Evolutionary conservation across 139 green algal genomes (phyloP).

Genomic region (Asterochloris sp.): DNA sequence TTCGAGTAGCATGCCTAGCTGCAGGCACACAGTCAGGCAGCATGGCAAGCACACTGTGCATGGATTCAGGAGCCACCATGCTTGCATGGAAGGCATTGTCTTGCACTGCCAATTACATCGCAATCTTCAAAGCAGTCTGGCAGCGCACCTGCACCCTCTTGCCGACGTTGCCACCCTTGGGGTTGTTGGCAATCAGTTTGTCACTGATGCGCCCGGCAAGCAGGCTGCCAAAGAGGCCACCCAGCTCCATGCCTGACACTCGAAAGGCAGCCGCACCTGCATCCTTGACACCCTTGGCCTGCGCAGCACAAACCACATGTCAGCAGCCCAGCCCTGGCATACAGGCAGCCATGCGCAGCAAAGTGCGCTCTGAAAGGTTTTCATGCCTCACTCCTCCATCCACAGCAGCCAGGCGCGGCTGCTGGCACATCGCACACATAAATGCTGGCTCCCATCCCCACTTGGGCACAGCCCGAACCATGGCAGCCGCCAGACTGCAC

Average conservation of each 20-base stretch:
- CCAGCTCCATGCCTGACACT: constrained; percentile 88
- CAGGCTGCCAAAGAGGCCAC: constrained; percentile 77
- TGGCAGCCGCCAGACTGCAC: too few relatives aligned
- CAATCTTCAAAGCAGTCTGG: not conserved
- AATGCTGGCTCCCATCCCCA: too few relatives aligned
- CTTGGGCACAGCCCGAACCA: too few relatives aligned
- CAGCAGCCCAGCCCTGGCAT: not conserved
- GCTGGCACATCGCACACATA: too few relatives aligned
- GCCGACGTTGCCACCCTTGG: constrained; percentile 71
- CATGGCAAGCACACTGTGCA: too few relatives aligned
- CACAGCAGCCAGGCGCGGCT: too few relatives aligned
- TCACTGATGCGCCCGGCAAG: constrained; percentile 74
- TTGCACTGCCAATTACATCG: not conserved
- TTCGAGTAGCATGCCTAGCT: too few relatives aligned
- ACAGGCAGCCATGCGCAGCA: not conserved
- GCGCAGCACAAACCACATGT: not conserved
- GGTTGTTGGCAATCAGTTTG: constrained; percentile 45
- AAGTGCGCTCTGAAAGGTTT: too few relatives aligned
- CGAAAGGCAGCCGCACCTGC: constrained; percentile 66
- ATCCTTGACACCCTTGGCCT: constrained; percentile 80
- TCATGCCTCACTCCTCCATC: too few relatives aligned
- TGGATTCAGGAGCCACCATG: too few relatives aligned
- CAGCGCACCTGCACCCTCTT: constrained; percentile 79
- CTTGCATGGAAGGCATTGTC: not conserved
- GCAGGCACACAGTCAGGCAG: too few relatives aligned